These are phyloP conservation scores for Sporothrix euskadiensis DNA, from an alignment of 2,329 filamentous ascomycete genomes.

Conservation along the genomic window DNA sequence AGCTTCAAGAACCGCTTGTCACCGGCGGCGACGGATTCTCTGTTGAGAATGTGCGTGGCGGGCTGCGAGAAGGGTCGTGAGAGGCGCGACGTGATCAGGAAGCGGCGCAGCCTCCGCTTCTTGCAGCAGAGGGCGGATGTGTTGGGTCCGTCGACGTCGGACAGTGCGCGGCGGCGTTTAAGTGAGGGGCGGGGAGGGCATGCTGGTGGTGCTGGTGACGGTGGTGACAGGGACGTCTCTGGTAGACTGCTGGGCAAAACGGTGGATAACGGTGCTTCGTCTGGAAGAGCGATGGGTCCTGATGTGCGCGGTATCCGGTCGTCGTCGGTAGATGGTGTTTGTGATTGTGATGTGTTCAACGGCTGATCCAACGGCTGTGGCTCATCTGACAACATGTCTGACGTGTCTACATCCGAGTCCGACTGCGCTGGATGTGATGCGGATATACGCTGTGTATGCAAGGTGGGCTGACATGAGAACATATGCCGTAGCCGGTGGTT, in stretches of 20 bases:
- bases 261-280: background rate
- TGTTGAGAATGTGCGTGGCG: conserved; percentile 67
- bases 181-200: conserved; percentile 24
- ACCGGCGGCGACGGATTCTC: conserved; percentile 50
- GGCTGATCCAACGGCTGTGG: too few species aligned
- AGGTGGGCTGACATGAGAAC: too few species aligned
- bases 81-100: conserved; percentile 68
- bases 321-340: background rate
- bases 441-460: background rate
- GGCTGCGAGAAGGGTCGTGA: conserved; percentile 69
- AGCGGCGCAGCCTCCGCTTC: conserved; percentile 64
- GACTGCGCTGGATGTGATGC: background rate
- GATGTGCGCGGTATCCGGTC: background rate
- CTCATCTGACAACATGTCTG: background rate
- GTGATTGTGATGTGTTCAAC: background rate
- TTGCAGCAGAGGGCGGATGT: conserved; percentile 57
- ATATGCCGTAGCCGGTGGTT: background rate
- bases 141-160: conserved; percentile 61
- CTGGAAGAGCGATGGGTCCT: background rate
- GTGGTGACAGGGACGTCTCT: background rate
- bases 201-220: background rate
- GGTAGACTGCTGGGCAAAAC: background rate
- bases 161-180: conserved; percentile 55
- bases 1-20: conserved; percentile 54
- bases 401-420: background rate